Conservation (phyloP, 495 filamentous ascomycete genomes). For the Amorphotheca resinae region DNA sequence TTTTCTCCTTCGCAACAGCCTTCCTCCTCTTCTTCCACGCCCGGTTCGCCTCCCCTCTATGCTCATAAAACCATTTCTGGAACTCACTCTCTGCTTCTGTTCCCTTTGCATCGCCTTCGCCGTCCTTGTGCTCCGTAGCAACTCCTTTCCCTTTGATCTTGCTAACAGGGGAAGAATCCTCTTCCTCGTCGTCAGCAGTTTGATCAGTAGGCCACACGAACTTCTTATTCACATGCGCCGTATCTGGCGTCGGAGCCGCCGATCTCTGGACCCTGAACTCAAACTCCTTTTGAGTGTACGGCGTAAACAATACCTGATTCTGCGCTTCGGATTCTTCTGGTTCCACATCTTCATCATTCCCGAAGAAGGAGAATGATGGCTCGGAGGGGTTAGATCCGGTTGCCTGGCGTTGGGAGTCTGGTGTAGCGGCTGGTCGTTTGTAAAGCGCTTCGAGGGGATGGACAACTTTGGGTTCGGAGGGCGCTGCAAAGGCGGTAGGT, state of each 20-base stretch:
- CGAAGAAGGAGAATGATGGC: constrained; percentile 39
- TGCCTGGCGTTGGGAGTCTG: constrained; percentile 22
- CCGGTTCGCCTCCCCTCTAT: constrained; percentile 77
- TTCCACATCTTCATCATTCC: constrained; percentile 33
- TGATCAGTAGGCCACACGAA: constrained; percentile 35
- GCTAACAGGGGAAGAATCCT: constrained; percentile 23
- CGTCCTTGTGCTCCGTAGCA: not conserved
- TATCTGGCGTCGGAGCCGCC: constrained; percentile 91
- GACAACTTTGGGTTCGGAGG: constrained; percentile 3
- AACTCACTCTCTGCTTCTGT: constrained; percentile 48
- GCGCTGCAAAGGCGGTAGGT: constrained; percentile 6
- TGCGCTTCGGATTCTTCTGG: constrained; percentile 32
- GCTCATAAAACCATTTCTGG: constrained; percentile 84
- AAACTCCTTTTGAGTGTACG: constrained; percentile 66
- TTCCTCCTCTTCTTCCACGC: constrained; percentile 82
- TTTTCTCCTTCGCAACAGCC: constrained; percentile 70
- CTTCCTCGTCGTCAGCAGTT: constrained; percentile 26
- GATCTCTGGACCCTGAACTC: constrained; percentile 61
- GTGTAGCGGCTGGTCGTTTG: constrained; percentile 51
- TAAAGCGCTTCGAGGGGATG: constrained; percentile 20
- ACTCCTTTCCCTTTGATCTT: not conserved
- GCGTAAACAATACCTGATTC: constrained; percentile 53
- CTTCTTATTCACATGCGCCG: constrained; percentile 52
- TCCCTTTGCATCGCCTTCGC: constrained; percentile 2
- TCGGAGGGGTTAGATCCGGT: constrained; percentile 15